These are phyloP conservation scores for Penicillium sp. DNA, from an alignment of 2,329 filamentous ascomycete species.

Conservation along the genomic window DNA sequence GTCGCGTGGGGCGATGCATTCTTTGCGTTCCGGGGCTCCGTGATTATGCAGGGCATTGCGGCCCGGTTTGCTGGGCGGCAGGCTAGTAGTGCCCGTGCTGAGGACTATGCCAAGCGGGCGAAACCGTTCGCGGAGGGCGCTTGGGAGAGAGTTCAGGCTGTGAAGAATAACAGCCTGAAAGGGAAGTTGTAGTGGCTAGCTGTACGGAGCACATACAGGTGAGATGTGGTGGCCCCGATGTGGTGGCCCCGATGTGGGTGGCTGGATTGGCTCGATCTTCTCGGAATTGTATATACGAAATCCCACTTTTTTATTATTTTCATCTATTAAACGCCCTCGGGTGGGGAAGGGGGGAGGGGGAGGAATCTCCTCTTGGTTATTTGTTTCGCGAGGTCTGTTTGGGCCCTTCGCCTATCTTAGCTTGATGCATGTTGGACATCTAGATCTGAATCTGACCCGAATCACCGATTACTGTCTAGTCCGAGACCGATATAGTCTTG, in stretches of 20 bases:
- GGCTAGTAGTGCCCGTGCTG: conserved; percentile 83
- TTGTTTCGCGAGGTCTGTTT: neutral
- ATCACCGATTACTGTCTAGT: neutral
- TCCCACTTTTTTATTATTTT: neutral
- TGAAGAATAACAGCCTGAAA: conserved; percentile 42
- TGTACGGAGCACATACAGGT: neutral
- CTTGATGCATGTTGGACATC: neutral
- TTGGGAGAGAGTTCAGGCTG: conserved; percentile 69
- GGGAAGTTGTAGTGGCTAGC: conserved; percentile 46
- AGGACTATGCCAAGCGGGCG: conserved; percentile 69
- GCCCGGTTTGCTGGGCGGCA: conserved; percentile 82
- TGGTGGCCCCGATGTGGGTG: no score
- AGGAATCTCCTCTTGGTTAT: neutral
- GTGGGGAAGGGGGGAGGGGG: no score
- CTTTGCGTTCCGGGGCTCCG: conserved; percentile 58
- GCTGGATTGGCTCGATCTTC: no score
- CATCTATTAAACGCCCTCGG: no score
- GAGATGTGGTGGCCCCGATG: no score
- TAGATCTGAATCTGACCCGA: neutral
- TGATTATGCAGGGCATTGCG: conserved; percentile 86
- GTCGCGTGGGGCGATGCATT: conserved; percentile 68
- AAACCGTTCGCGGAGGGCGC: conserved; percentile 74
- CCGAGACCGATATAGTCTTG: neutral
- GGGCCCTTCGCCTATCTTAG: neutral
- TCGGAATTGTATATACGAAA: neutral